Conservation (phyloP, 352 stramenopile genomes). For the Pythium guiyangense region DNA sequence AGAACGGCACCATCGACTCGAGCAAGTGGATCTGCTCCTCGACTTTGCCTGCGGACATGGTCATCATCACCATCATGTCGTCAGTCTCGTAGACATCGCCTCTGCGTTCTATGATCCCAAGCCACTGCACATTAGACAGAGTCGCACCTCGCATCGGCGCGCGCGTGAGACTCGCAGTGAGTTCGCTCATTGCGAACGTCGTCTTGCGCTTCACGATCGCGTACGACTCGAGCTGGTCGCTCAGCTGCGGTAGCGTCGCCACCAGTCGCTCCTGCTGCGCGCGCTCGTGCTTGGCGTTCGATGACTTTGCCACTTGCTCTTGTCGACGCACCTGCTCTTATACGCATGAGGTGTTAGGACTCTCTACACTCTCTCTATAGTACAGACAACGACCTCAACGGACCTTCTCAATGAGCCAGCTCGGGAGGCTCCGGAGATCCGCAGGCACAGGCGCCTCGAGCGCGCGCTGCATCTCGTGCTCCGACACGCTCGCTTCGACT, state of each 20-base stretch:
- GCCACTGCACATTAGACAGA: neutral
- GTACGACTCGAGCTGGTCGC: constrained; percentile 73
- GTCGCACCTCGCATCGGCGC: constrained; percentile 31
- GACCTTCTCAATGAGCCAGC: constrained; percentile 73
- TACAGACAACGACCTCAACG: too few species aligned
- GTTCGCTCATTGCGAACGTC: constrained; percentile 44
- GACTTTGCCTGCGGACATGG: constrained; percentile 44
- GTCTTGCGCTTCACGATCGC: constrained; percentile 58
- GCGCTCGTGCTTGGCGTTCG: constrained; percentile 37
- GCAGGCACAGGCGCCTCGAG: constrained; percentile 59
- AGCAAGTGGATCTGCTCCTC: constrained; percentile 69
- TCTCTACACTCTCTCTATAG: too few species aligned
- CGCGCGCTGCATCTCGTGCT: constrained; percentile 33
- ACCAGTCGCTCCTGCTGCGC: constrained; percentile 39
- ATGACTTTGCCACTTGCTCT: constrained; percentile 38
- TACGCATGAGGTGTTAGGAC: too few species aligned
- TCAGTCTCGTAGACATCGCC: neutral
- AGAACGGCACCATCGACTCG: constrained; percentile 66
- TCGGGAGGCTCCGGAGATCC: constrained; percentile 60
- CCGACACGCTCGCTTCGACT: neutral
- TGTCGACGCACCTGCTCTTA: constrained; percentile 40
- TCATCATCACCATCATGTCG: too few species aligned
- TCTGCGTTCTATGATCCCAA: neutral
- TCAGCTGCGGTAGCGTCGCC: constrained; percentile 62
- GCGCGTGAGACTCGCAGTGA: constrained; percentile 37